Evolutionary conservation across 805 yeast genomes (phyloP).

Genomic region (Candida vartiovaarae): DNA sequence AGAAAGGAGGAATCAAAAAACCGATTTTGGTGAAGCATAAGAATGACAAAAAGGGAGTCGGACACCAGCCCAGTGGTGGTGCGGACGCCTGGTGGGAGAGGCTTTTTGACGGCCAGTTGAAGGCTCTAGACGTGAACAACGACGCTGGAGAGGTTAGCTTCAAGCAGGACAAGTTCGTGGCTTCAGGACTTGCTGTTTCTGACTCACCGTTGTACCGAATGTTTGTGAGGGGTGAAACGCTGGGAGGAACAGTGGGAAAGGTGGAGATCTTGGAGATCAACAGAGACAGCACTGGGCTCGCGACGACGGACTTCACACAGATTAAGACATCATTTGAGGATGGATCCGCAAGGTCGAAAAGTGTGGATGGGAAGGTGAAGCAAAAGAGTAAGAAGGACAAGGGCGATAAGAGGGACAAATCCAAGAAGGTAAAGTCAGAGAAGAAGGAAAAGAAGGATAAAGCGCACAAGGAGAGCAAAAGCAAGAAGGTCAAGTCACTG

Average conservation of each 20-base stretch:
- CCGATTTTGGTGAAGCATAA: constrained; percentile 90
- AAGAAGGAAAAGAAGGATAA: constrained; percentile 19
- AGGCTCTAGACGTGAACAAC: constrained; percentile 56
- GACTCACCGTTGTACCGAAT: constrained; percentile 71
- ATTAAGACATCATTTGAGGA: constrained; percentile 12
- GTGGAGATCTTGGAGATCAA: constrained; percentile 15
- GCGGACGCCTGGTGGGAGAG: constrained; percentile 97
- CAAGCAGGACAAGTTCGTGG: constrained; percentile 44
- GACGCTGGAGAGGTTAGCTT: constrained; percentile 36
- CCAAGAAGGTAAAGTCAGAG: constrained; percentile 20
- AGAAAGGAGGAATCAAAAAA: constrained; percentile 69
- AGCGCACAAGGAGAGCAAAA: constrained; percentile 18
- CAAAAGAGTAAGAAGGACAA: constrained; percentile 16
- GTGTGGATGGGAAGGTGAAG: constrained; percentile 12
- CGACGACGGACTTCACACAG: constrained; percentile 4
- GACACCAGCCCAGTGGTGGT: constrained; percentile 49
- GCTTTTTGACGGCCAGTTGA: constrained; percentile 87
- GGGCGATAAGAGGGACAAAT: constrained; percentile 13
- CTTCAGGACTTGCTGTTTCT: constrained; percentile 39
- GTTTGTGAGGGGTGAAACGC: constrained; percentile 85
- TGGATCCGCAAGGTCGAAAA: background rate
- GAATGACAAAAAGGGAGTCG: constrained; percentile 85
- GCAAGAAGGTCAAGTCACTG: constrained; percentile 15
- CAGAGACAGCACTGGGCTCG: background rate
- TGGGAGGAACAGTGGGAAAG: constrained; percentile 65